Conservation (phyloP, 176 grass and related monocot species). For the Oryza nivara region DNA sequence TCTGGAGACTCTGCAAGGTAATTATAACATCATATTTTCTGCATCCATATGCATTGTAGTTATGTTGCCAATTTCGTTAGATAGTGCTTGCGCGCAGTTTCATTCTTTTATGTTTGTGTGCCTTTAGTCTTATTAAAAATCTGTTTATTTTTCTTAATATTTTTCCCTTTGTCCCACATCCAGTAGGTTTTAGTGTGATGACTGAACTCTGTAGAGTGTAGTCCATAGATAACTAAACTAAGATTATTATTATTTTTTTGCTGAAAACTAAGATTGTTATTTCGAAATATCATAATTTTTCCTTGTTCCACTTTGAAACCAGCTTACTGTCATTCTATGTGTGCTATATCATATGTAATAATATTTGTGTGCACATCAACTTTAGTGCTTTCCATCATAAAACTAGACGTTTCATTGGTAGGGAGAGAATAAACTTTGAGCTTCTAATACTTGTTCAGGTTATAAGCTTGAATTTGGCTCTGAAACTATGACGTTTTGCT, state of each 20-base stretch:
- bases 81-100: too few relatives aligned
- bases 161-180: too few relatives aligned
- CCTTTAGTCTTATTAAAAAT: too few relatives aligned
- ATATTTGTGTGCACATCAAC: too few relatives aligned
- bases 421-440: not conserved
- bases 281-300: not conserved
- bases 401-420: too few relatives aligned
- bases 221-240: not conserved
- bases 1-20: conserved; percentile 69
- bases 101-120: too few relatives aligned
- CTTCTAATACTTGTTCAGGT: not conserved
- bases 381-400: too few relatives aligned
- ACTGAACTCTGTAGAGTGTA: not conserved
- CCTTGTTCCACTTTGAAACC: not conserved
- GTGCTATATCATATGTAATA: not conserved
- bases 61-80: not conserved
- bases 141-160: too few relatives aligned
- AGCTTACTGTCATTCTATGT: not conserved
- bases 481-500: conserved; percentile 32
- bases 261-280: not conserved
- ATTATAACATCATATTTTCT: conserved; percentile 26
- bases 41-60: too few relatives aligned
- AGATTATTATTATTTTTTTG: too few relatives aligned
- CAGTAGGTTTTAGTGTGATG: too few relatives aligned
- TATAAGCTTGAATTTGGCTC: not conserved